These are phyloP conservation scores for Trametes maxima DNA, from an alignment of 768 basidiomycete genomes.

Conservation along the genomic window DNA sequence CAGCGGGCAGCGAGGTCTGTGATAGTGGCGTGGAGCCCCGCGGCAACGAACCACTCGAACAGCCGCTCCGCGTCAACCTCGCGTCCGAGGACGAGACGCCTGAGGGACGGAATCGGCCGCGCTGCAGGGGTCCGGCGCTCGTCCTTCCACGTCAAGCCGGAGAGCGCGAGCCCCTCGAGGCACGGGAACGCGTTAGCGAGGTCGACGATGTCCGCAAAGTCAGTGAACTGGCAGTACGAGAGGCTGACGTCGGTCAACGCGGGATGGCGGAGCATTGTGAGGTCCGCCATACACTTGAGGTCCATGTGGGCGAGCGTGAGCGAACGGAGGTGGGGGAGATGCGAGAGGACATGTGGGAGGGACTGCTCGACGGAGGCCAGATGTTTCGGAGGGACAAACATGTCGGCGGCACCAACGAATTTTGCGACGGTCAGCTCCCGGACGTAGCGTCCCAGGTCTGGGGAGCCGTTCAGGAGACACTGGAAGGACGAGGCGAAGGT, in stretches of 20 bases:
- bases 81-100: constrained; percentile 23
- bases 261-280: constrained; percentile 4
- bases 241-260: constrained; percentile 26
- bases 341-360: constrained; percentile 17
- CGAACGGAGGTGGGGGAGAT: constrained; percentile 15
- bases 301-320: constrained; percentile 21
- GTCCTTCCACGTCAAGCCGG: constrained; percentile 26
- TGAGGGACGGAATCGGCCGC: constrained; percentile 10
- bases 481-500: constrained; percentile 15
- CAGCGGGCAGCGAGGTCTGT: constrained; percentile 22
- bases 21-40: constrained; percentile 19
- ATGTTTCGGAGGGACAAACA: not conserved
- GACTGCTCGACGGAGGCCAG: not conserved
- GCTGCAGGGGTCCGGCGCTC: not conserved
- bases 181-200: constrained; percentile 29
- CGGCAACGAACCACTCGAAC: constrained; percentile 28
- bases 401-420: not conserved
- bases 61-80: constrained; percentile 23
- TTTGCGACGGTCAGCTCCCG: constrained; percentile 25
- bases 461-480: constrained; percentile 23
- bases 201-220: constrained; percentile 29
- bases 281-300: constrained; percentile 2
- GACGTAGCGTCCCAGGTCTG: constrained; percentile 26
- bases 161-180: constrained; percentile 24
- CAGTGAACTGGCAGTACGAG: constrained; percentile 30